These are phyloP conservation scores for Candida tallmaniae DNA, from an alignment of 805 yeast genomes.

Conservation along the genomic window DNA sequence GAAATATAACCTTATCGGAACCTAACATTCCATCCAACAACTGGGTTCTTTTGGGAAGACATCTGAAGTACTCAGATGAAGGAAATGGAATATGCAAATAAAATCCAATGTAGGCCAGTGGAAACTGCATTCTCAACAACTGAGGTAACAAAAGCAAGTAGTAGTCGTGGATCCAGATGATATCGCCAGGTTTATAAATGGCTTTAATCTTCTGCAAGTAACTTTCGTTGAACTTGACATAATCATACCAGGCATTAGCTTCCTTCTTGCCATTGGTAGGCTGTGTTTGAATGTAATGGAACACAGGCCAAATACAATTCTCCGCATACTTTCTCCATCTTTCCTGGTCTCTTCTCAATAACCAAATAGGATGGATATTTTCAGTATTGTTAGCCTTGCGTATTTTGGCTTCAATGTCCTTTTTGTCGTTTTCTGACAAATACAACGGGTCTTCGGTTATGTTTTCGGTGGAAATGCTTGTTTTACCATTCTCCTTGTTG, in stretches of 20 bases:
- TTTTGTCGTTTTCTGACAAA: slow-evolving; percentile 52
- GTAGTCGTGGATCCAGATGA: slow-evolving; percentile 91
- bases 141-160: slow-evolving; percentile 79
- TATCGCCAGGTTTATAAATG: slow-evolving; percentile 81
- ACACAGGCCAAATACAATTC: slow-evolving; percentile 86
- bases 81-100: slow-evolving; percentile 93
- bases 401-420: slow-evolving; percentile 44
- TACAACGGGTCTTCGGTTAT: slow-evolving; percentile 59
- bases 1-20: slow-evolving; percentile 81
- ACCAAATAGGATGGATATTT: slow-evolving; percentile 83
- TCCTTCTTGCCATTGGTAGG: slow-evolving; percentile 67
- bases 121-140: slow-evolving; percentile 70
- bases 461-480: slow-evolving; percentile 19
- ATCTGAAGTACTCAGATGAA: slow-evolving; percentile 87
- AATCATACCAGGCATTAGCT: slow-evolving; percentile 76
- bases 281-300: slow-evolving; percentile 85
- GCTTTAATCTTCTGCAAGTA: slow-evolving; percentile 74
- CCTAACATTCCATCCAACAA: slow-evolving; percentile 90
- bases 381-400: slow-evolving; percentile 42
- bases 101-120: slow-evolving; percentile 70
- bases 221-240: slow-evolving; percentile 85
- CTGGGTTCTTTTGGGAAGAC: slow-evolving; percentile 77
- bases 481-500: slow-evolving; percentile 21
- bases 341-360: slow-evolving; percentile 69
- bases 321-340: slow-evolving; percentile 92